Evolutionary conservation across 441 rosid species (phyloP).

Genomic region (Corymbia citriodora): DNA sequence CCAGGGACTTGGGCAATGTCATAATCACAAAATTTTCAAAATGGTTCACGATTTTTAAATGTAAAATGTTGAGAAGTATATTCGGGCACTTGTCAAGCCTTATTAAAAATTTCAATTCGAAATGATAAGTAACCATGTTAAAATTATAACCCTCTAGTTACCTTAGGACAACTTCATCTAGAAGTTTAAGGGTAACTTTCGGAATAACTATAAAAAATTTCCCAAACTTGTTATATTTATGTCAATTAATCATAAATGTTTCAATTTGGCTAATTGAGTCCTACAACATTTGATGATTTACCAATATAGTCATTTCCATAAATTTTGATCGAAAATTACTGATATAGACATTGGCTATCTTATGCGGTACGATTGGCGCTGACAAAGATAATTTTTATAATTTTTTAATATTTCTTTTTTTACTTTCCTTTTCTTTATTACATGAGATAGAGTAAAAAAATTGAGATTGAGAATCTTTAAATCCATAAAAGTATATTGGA

Average conservation of each 20-base stretch:
- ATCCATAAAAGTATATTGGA: too few relatives aligned
- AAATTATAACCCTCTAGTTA: not conserved
- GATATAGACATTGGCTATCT: accelerated
- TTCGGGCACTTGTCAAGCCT: not conserved
- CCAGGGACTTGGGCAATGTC: not conserved
- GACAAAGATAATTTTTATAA: too few relatives aligned
- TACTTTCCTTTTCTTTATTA: too few relatives aligned
- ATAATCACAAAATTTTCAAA: not conserved
- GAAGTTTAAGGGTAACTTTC: not conserved
- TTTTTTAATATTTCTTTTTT: too few relatives aligned
- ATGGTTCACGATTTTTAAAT: not conserved
- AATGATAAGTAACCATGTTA: not conserved
- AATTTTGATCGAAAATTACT: too few relatives aligned
- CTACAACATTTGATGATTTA: too few relatives aligned
- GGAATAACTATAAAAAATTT: accelerated
- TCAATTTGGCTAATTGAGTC: too few relatives aligned
- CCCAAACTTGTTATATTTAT: too few relatives aligned
- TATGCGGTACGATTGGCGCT: accelerated
- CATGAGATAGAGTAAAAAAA: too few relatives aligned
- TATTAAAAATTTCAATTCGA: not conserved
- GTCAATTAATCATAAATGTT: too few relatives aligned
- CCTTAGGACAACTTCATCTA: not conserved
- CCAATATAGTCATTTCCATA: too few relatives aligned
- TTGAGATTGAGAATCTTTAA: too few relatives aligned
- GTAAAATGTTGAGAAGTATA: not conserved